Percentiles rank a stretch among this genome's conserved stretches.
phyloP scores from a whole-genome alignment of 805 yeast genomes.

The Candida nanaspora region DNA sequence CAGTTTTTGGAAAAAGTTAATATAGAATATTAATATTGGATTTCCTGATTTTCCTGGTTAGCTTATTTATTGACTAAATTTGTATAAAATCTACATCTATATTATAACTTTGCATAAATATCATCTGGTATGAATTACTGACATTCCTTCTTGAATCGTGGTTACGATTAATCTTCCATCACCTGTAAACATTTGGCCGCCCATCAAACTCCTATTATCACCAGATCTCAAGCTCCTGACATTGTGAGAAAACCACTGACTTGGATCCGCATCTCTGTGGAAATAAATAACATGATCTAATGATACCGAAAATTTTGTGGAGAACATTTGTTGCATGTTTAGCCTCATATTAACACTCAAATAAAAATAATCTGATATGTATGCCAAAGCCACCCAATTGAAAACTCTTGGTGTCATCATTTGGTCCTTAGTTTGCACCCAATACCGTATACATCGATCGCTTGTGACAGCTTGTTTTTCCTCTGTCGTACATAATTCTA shows the following conservation, averaged over 20 bases:
- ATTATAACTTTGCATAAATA: neutral
- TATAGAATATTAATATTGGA: neutral
- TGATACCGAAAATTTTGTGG: constrained; percentile 48
- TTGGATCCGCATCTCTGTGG: constrained; percentile 41
- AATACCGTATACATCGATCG: constrained; percentile 23
- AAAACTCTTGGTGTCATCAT: constrained; percentile 24
- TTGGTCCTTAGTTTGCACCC: constrained; percentile 22
- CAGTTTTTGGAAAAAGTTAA: too few relatives aligned
- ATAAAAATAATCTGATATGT: constrained; percentile 51
- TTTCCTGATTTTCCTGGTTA: neutral
- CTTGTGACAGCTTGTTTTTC: constrained; percentile 11
- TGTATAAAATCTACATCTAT: neutral
- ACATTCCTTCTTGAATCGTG: constrained; percentile 59
- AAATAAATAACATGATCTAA: constrained; percentile 64
- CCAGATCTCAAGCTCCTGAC: constrained; percentile 42
- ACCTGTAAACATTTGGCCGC: constrained; percentile 47
- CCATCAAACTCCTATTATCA: constrained; percentile 46
- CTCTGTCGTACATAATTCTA: constrained; percentile 11
- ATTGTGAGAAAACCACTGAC: constrained; percentile 41
- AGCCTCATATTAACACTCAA: constrained; percentile 46
- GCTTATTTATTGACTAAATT: neutral
- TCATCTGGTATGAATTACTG: constrained; percentile 20
- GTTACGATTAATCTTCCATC: constrained; percentile 51
- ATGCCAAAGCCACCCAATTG: constrained; percentile 51
- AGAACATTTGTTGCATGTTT: constrained; percentile 37